Evolutionary conservation across 768 basidiomycete genomes (phyloP).

Genomic region (Kwoniella shandongensis): DNA sequence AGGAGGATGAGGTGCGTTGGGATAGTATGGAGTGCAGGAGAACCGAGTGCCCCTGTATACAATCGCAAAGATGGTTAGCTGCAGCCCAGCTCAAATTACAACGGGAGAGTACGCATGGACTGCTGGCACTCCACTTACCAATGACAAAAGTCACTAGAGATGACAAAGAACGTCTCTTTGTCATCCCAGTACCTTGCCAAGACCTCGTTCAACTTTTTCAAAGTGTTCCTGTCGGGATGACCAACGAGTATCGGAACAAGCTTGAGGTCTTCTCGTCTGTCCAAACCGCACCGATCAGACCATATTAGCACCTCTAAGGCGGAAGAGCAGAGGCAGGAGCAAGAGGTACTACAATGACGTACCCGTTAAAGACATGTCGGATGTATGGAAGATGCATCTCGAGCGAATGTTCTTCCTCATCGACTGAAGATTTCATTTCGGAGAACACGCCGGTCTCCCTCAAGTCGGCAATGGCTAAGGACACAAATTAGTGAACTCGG

Average conservation of each 20-base stretch:
- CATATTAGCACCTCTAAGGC: neutral
- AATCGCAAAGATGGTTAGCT: neutral
- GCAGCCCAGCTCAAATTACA: no score
- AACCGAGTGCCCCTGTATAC: slow-evolving; percentile 48
- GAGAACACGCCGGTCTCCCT: slow-evolving; percentile 68
- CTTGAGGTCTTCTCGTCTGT: slow-evolving; percentile 61
- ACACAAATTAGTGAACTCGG: neutral
- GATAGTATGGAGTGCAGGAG: slow-evolving; percentile 49
- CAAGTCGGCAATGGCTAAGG: slow-evolving; percentile 68
- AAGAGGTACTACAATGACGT: slow-evolving; percentile 1
- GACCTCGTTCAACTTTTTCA: slow-evolving; percentile 62
- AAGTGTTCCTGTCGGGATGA: slow-evolving; percentile 58
- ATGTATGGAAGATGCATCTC: slow-evolving; percentile 91
- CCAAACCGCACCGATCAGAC: neutral
- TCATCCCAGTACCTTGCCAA: slow-evolving; percentile 77
- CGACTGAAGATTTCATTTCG: slow-evolving; percentile 65
- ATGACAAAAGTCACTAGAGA: slow-evolving; percentile 97
- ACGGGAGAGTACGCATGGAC: neutral
- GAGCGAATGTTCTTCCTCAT: slow-evolving; percentile 94
- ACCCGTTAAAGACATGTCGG: slow-evolving; percentile 46
- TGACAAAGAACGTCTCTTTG: slow-evolving; percentile 78
- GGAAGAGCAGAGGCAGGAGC: neutral
- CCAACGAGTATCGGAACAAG: slow-evolving; percentile 93
- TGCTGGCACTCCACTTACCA: slow-evolving; percentile 62
- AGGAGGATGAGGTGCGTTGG: slow-evolving; percentile 34